phyloP scores from a whole-genome alignment of 2,329 filamentous ascomycete species.

The Aspergillus tanneri region DNA sequence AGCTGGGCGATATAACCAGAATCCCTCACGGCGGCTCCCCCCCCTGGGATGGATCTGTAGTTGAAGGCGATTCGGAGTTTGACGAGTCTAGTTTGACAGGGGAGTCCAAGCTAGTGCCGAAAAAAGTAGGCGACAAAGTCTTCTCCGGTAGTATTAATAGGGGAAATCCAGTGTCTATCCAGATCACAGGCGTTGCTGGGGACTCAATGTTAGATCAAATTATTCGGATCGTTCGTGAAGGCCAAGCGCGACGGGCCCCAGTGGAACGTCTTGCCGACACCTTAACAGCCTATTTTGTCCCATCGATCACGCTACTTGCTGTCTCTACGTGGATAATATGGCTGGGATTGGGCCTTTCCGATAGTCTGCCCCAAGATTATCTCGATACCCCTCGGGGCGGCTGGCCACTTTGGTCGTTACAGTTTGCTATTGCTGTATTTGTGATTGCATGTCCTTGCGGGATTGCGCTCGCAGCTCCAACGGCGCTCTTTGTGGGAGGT shows the following conservation, averaged over 20 bases:
- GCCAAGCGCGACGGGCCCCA: conserved; percentile 50
- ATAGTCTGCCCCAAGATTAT: conserved; percentile 50
- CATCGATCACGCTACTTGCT: conserved; percentile 49
- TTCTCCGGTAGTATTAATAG: conserved; percentile 50
- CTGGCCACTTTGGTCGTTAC: conserved; percentile 56
- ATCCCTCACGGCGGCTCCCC: conserved; percentile 79
- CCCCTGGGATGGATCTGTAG: conserved; percentile 72
- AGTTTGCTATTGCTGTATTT: conserved; percentile 80
- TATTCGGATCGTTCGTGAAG: conserved; percentile 50
- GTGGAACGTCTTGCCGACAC: conserved; percentile 50
- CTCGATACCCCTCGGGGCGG: conserved; percentile 48
- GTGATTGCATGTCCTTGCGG: conserved; percentile 85
- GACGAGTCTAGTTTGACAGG: conserved; percentile 86
- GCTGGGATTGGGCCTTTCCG: conserved; percentile 47
- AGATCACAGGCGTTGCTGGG: conserved; percentile 45
- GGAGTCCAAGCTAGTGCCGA: conserved; percentile 49
- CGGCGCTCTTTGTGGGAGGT: conserved; percentile 79
- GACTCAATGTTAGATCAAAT: conserved; percentile 53
- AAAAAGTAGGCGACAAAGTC: conserved; percentile 43
- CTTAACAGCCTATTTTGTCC: conserved; percentile 51
- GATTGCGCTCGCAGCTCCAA: conserved; percentile 79
- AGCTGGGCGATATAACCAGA: conserved; percentile 70
- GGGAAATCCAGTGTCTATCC: conserved; percentile 46
- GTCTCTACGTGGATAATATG: conserved; percentile 49
- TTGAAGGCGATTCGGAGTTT: conserved; percentile 62